A percentile compares a stretch with the other conserved stretches of the same genome.
Evolutionary conservation across 2,329 filamentous ascomycete genomes (phyloP).

Genomic region (Mollisiaceae sp.): DNA sequence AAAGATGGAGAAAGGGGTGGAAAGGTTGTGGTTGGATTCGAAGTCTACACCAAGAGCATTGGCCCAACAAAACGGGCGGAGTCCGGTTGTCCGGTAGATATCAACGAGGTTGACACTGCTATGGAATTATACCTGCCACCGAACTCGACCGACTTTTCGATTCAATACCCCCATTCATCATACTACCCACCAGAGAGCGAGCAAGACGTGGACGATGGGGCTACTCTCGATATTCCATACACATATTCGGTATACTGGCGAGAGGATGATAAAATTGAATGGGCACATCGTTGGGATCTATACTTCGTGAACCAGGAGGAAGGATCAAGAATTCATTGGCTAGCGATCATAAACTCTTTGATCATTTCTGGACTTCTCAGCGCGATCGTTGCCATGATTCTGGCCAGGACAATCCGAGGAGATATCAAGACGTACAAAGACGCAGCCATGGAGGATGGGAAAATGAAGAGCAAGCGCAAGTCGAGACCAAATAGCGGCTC

Average conservation of each 20-base stretch:
- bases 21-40: constrained; percentile 85
- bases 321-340: constrained; percentile 81
- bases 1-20: constrained; percentile 71
- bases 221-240: constrained; percentile 76
- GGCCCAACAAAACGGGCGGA: constrained; percentile 62
- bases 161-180: constrained; percentile 61
- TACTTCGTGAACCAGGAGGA: constrained; percentile 91
- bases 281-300: constrained; percentile 84
- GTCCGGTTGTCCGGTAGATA: constrained; percentile 69
- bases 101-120: constrained; percentile 65
- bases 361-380: constrained; percentile 82
- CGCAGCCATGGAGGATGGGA: constrained; percentile 68
- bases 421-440: constrained; percentile 80
- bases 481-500: constrained; percentile 47
- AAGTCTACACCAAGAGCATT: constrained; percentile 88
- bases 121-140: constrained; percentile 72
- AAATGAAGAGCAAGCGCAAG: constrained; percentile 56
- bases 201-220: constrained; percentile 64
- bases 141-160: constrained; percentile 60
- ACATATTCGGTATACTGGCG: constrained; percentile 91
- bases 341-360: constrained; percentile 86
- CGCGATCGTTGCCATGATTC: constrained; percentile 79
- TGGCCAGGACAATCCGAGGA: constrained; percentile 76
- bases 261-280: constrained; percentile 80
- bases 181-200: constrained; percentile 60